Percentiles rank a stretch among this genome's conserved stretches.
Conservation (phyloP, 305 asterid species). For the Fraxinus albicans region DNA sequence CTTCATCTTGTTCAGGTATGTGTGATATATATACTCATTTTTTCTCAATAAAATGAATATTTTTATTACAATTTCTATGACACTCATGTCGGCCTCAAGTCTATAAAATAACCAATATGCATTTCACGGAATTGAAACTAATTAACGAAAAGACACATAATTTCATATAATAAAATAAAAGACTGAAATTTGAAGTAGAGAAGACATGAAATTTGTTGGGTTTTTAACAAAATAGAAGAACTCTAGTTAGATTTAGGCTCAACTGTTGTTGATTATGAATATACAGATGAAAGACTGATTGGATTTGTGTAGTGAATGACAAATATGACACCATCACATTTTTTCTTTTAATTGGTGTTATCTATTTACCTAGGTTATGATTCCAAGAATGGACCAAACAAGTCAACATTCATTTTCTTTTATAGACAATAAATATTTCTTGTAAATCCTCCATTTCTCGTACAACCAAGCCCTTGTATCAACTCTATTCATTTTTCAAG, state of each 20-base stretch:
- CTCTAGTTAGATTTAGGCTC: not conserved
- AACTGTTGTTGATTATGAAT: not conserved
- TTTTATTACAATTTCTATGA: not conserved
- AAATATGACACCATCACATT: not conserved
- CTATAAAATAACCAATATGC: not conserved
- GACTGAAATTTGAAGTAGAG: not conserved
- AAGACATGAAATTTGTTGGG: not conserved
- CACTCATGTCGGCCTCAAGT: not conserved
- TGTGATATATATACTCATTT: conserved; percentile 13
- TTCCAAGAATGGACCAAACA: not conserved
- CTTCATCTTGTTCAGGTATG: conserved; percentile 98
- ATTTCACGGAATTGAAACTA: not conserved
- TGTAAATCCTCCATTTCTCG: not conserved
- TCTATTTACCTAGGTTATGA: not conserved
- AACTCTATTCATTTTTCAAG: not conserved
- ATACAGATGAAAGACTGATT: not conserved
- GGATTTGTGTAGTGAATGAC: not conserved
- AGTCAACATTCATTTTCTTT: not conserved
- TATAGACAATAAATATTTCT: not conserved
- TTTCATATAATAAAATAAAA: not conserved
- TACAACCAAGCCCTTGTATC: not conserved
- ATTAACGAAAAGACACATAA: not conserved
- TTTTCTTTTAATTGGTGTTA: not conserved
- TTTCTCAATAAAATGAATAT: not conserved
- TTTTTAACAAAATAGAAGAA: not conserved